phyloP scores from a whole-genome alignment of 2,329 filamentous ascomycete species.

The Sporothrix variecibatus region DNA sequence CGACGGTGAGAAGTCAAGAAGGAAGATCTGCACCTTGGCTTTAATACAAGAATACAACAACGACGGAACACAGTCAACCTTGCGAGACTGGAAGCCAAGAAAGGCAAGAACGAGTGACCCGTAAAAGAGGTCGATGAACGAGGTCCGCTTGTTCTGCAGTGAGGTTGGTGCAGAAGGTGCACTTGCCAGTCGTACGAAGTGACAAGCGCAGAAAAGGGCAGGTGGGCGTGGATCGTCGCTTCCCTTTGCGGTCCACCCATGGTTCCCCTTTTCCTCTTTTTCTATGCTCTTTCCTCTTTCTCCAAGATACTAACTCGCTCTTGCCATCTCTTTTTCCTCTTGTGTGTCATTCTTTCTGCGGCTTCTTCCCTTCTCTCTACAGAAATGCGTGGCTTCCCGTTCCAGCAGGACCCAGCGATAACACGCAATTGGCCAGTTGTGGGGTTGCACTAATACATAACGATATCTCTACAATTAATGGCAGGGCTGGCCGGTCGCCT shows the following conservation, averaged over 20 bases:
- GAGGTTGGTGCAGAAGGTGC: neutral
- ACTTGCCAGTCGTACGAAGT: neutral
- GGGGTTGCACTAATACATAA: neutral
- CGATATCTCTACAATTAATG: neutral
- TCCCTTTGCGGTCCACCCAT: neutral
- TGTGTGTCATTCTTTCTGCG: neutral
- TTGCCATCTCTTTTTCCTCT: neutral
- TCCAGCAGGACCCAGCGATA: neutral
- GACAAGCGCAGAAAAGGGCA: slow-evolving; percentile 19
- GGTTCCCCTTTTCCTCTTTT: neutral
- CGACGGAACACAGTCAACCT: too few relatives aligned
- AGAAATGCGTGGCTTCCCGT: neutral
- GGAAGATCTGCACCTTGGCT: neutral
- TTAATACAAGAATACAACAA: neutral
- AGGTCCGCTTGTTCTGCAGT: neutral
- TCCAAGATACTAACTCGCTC: neutral
- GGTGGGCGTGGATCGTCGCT: slow-evolving; percentile 20
- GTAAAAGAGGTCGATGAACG: neutral
- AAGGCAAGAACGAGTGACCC: neutral
- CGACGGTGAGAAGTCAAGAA: neutral
- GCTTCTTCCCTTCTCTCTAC: neutral
- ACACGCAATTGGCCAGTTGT: slow-evolving; percentile 14
- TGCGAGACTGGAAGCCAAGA: neutral
- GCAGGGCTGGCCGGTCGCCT: neutral
- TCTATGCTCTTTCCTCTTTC: neutral